These are phyloP conservation scores for Cladophialophora yegresii DNA, from an alignment of 2,329 filamentous ascomycete genomes.

Conservation along the genomic window DNA sequence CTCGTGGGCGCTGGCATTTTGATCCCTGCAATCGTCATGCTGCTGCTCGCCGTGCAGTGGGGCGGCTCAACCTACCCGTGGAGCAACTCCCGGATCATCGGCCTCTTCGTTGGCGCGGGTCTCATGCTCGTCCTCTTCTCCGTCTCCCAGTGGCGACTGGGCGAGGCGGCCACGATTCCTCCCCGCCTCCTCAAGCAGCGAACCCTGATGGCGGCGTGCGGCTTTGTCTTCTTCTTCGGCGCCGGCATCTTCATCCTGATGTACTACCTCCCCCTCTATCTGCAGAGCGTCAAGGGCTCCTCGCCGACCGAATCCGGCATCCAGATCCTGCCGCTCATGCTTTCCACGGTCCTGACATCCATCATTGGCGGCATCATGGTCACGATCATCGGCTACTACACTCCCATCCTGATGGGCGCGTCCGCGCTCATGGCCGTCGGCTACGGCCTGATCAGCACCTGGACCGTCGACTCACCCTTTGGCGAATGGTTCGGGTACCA, in stretches of 20 bases:
- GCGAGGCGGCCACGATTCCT: constrained; percentile 35
- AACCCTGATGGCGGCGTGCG: constrained; percentile 35
- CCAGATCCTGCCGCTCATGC: constrained; percentile 44
- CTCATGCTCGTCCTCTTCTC: constrained; percentile 35
- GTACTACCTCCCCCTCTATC: constrained; percentile 41
- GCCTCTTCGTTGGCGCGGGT: constrained; percentile 36
- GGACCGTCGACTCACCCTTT: constrained; percentile 31
- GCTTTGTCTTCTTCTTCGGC: constrained; percentile 36
- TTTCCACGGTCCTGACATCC: constrained; percentile 41
- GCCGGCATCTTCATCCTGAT: constrained; percentile 32
- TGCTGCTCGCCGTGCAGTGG: constrained; percentile 53
- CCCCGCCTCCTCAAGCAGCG: constrained; percentile 36
- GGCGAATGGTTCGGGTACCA: constrained; percentile 40
- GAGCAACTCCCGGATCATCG: constrained; percentile 55
- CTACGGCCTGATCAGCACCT: constrained; percentile 36
- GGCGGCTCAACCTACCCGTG: constrained; percentile 51
- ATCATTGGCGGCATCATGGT: constrained; percentile 35
- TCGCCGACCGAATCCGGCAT: constrained; percentile 39
- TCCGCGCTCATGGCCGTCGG: constrained; percentile 33
- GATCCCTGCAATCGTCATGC: constrained; percentile 48
- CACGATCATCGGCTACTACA: constrained; percentile 38
- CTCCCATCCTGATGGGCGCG: constrained; percentile 38
- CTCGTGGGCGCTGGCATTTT: constrained; percentile 38
- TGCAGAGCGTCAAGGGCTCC: constrained; percentile 39
- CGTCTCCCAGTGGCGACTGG: constrained; percentile 32